These are phyloP conservation scores for Streptanthus diversifolius DNA, from an alignment of 345 rosid genomes.

Conservation along the genomic window DNA sequence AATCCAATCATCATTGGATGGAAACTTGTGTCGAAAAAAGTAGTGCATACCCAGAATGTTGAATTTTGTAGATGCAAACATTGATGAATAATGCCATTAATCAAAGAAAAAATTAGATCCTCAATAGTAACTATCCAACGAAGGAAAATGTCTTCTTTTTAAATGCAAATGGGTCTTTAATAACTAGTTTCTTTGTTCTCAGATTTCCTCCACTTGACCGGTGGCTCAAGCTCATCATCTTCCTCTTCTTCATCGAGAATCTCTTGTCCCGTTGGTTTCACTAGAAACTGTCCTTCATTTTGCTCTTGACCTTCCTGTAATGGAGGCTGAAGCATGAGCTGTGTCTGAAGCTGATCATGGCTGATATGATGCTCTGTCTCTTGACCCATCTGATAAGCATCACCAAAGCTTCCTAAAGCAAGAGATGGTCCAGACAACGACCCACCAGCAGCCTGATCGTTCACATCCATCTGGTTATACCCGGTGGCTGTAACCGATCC, in stretches of 20 bases:
- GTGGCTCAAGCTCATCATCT: conserved; percentile 28
- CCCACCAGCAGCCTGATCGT: conserved; percentile 32
- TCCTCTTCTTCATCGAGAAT: conserved; percentile 22
- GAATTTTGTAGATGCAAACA: neutral
- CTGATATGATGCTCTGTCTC: conserved; percentile 39
- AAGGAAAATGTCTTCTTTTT: neutral
- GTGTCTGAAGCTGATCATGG: conserved; percentile 44
- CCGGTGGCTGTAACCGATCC: conserved; percentile 41
- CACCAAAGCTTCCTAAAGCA: conserved; percentile 53
- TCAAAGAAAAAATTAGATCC: neutral
- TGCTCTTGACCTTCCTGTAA: conserved; percentile 37
- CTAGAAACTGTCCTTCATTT: conserved; percentile 36
- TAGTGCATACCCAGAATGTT: neutral
- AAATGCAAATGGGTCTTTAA: neutral
- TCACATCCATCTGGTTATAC: conserved; percentile 41
- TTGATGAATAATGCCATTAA: neutral
- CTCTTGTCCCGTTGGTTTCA: conserved; percentile 31
- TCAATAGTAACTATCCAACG: conserved; percentile 4
- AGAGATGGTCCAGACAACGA: conserved; percentile 43
- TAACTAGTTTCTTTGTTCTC: conserved; percentile 27
- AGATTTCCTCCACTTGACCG: conserved; percentile 30
- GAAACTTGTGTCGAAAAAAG: neutral
- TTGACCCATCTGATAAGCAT: conserved; percentile 47
- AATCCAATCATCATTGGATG: too few species aligned
- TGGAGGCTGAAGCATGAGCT: conserved; percentile 55